phyloP scores from a whole-genome alignment of 345 rosid genomes.

The Garcia nutans region DNA sequence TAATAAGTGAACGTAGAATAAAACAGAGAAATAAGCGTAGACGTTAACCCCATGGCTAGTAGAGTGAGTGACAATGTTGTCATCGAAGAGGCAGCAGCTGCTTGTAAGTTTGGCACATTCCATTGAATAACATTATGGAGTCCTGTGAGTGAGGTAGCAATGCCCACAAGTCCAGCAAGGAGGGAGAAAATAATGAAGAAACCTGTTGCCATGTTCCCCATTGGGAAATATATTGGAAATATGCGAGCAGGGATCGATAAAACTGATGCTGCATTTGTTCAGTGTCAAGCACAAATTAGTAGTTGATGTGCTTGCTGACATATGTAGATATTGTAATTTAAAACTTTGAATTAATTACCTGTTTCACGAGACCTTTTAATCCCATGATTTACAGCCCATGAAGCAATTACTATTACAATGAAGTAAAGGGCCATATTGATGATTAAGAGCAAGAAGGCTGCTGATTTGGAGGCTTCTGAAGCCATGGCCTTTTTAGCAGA shows the following conservation, averaged over 20 bases:
- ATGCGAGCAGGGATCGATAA: slow-evolving; percentile 64
- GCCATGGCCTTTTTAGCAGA: slow-evolving; percentile 42
- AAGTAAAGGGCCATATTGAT: slow-evolving; percentile 70
- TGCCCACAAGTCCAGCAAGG: slow-evolving; percentile 76
- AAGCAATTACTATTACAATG: slow-evolving; percentile 53
- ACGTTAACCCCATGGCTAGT: slow-evolving; percentile 72
- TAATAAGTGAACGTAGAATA: not conserved
- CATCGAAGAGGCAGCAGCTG: slow-evolving; percentile 73
- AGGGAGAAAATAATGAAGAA: slow-evolving; percentile 63
- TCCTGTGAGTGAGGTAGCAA: slow-evolving; percentile 64
- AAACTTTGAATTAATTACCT: slow-evolving; percentile 35
- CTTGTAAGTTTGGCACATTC: slow-evolving; percentile 49
- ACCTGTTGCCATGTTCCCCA: slow-evolving; percentile 90
- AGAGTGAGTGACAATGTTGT: slow-evolving; percentile 64
- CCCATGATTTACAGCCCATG: slow-evolving; percentile 79
- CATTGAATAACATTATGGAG: slow-evolving; percentile 42
- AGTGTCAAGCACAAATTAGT: not conserved
- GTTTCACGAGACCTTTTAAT: slow-evolving; percentile 58
- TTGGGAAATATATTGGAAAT: slow-evolving; percentile 78
- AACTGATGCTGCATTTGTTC: slow-evolving; percentile 53
- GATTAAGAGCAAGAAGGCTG: slow-evolving; percentile 57
- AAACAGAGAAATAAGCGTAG: not conserved
- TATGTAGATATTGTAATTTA: not conserved
- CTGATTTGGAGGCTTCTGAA: slow-evolving; percentile 60
- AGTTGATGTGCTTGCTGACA: not conserved